Base-by-base conservation (phyloP, 192 early-diverging fungal genomes). In the Coemansia sp. region DNA sequence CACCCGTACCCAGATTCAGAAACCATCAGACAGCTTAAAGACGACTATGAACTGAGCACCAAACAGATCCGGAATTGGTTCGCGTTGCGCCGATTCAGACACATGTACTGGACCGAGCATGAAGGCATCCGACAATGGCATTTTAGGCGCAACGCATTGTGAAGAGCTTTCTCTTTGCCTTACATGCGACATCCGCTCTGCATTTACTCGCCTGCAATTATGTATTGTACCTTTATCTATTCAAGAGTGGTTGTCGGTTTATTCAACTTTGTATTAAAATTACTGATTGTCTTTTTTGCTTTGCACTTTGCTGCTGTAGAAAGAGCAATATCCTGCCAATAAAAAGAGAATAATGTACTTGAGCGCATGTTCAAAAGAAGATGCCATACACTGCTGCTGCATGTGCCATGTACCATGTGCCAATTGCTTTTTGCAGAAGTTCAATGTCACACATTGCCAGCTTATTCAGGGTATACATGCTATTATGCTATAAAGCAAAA, bases 31-130 rank as follows among this genome's bases (percentile, higher is more conserved):
- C 16, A 38, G 19, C 57, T 79, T 47, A 45, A 55, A 31, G 21
- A 37, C 1, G 41, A 52, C 16, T 65, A 47, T 52, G 64, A 61
- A 0, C 57, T 79, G 31, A 67, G 53, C 39, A 62, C 61, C 16
- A 73, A 67, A 52, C 77, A 79, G 53, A 57, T 79, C 26, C 64
- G 68, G 19, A 79, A 79, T 27, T 79, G 77, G 77, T 79, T 79
- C 57, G 77, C 71, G 8, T 37, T 79, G 26, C 77, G 63, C n/a
- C 55, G 77, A 16, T 64, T 54, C 64, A 59, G 77, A 1, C 58
- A 70, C 31, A 79, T 79, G 77, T 45, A 27, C 25, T 16, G 50
- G 9, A 27, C 52, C 5, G 43, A 61, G 5, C 41, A 35, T 43
- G 45, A 73, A 7, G 77, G 77, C 3, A 35, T 52, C 16, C 10